Evolutionary conservation across 306 rosid species (phyloP).

Genomic region (Elaeagnus macrophylla): DNA sequence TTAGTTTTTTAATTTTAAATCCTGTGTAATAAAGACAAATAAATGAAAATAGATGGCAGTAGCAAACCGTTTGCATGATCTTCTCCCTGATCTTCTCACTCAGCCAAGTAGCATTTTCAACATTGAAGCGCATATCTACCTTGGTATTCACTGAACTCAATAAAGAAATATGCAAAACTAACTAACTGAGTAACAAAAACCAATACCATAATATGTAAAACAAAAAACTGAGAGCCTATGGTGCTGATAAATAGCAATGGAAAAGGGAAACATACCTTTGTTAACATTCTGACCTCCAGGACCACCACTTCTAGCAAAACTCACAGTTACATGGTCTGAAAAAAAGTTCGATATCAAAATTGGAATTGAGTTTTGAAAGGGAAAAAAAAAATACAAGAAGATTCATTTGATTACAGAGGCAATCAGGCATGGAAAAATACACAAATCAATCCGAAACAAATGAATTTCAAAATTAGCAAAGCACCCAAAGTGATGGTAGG

Average conservation of each 20-base stretch:
- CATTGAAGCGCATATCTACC: constrained; percentile 98
- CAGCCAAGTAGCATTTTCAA: constrained; percentile 67
- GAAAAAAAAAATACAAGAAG: not conserved
- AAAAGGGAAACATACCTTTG: constrained; percentile 44
- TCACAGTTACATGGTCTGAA: constrained; percentile 70
- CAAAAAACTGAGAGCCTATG: not conserved
- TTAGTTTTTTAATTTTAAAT: too few species aligned
- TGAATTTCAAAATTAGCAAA: too few species aligned
- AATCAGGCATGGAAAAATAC: too few species aligned
- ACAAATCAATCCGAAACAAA: not conserved
- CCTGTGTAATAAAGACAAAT: not conserved
- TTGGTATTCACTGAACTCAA: constrained; percentile 71
- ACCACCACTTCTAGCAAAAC: constrained; percentile 91
- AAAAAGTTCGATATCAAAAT: not conserved
- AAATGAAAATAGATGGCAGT: not conserved
- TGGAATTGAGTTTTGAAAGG: not conserved
- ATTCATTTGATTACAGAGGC: too few species aligned
- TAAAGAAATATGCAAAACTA: constrained; percentile 3
- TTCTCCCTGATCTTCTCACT: constrained; percentile 68
- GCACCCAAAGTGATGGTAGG: constrained; percentile 69
- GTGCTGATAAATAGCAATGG: not conserved
- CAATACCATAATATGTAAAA: not conserved
- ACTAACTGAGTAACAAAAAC: not conserved
- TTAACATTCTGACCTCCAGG: constrained; percentile 97
- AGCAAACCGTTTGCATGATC: constrained; percentile 62